phyloP scores from a whole-genome alignment of 2,329 filamentous ascomycete genomes.

The Dothidotthia symphoricarpi region DNA sequence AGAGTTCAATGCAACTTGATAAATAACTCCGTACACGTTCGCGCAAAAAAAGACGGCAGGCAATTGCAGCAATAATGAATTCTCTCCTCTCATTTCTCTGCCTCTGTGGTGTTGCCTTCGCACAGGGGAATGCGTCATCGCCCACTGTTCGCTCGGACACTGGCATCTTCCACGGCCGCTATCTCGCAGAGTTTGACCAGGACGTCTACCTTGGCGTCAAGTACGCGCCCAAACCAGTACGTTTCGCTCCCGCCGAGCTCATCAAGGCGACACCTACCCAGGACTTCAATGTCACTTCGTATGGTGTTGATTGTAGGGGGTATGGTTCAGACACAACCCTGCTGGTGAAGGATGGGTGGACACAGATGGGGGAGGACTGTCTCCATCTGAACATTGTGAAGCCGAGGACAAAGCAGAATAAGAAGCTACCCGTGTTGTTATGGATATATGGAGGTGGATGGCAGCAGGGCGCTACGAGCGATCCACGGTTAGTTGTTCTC shows the following conservation, averaged over 20 bases:
- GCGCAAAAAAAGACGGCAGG: too few species aligned
- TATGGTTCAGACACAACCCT: constrained; percentile 28
- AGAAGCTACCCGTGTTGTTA: constrained; percentile 25
- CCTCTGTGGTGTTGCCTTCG: too few species aligned
- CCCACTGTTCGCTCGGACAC: constrained; percentile 24
- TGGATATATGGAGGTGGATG: constrained; percentile 39
- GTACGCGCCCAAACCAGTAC: constrained; percentile 28
- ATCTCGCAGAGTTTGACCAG: constrained; percentile 29
- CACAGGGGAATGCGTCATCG: neutral
- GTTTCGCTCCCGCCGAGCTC: constrained; percentile 25
- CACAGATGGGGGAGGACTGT: constrained; percentile 45
- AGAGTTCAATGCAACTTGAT: too few species aligned
- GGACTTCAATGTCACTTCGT: constrained; percentile 21
- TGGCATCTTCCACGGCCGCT: constrained; percentile 28
- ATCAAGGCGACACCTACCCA: constrained; percentile 10
- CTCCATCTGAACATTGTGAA: constrained; percentile 42
- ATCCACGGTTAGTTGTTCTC: constrained; percentile 22
- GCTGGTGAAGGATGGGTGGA: constrained; percentile 24
- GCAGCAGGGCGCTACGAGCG: constrained; percentile 34
- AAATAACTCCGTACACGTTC: too few species aligned
- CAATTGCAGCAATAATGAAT: too few species aligned
- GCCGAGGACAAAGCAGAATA: constrained; percentile 17
- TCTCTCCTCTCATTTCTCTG: too few species aligned
- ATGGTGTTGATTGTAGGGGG: constrained; percentile 29
- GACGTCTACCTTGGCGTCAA: constrained; percentile 34